A percentile compares a stretch with the other conserved stretches of the same genome.
Conservation (phyloP, 176 grass and related monocot species). For the Luzula sylvatica region DNA sequence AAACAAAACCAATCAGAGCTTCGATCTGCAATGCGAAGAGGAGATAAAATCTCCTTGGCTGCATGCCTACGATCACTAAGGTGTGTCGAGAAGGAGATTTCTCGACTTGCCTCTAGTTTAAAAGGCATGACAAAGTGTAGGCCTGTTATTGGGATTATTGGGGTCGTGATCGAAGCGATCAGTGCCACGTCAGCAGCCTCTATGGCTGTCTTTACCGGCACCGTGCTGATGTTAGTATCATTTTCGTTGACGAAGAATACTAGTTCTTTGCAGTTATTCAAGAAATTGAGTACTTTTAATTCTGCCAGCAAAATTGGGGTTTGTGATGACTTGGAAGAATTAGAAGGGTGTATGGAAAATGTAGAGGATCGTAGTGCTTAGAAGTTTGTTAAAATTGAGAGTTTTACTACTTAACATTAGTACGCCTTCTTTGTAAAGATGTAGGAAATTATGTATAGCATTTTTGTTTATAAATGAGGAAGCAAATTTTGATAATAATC, state of each 20-base stretch:
- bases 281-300: conserved; percentile 18
- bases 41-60: conserved; percentile 12
- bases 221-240: conserved; percentile 23
- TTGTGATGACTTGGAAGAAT: conserved; percentile 24
- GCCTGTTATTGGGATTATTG: conserved; percentile 21
- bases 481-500: no score
- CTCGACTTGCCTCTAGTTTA: not conserved
- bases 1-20: conserved; percentile 29
- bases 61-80: conserved; percentile 25
- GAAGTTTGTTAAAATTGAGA: conserved; percentile 42
- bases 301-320: conserved; percentile 18
- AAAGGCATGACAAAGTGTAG: not conserved
- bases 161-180: conserved; percentile 34
- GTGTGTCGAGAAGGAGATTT: conserved; percentile 32
- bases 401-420: conserved; percentile 50
- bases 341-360: conserved; percentile 39
- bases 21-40: conserved; percentile 23
- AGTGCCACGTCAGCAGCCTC: conserved; percentile 27
- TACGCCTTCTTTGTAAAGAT: conserved; percentile 33
- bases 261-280: conserved; percentile 6
- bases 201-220: conserved; percentile 24
- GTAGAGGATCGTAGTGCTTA: conserved; percentile 45
- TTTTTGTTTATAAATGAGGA: not conserved
- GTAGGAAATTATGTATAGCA: not conserved
- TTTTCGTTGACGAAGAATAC: conserved; percentile 17